These are phyloP conservation scores for Lactifluus piperatus DNA, from an alignment of 768 basidiomycete genomes.

Conservation along the genomic window DNA sequence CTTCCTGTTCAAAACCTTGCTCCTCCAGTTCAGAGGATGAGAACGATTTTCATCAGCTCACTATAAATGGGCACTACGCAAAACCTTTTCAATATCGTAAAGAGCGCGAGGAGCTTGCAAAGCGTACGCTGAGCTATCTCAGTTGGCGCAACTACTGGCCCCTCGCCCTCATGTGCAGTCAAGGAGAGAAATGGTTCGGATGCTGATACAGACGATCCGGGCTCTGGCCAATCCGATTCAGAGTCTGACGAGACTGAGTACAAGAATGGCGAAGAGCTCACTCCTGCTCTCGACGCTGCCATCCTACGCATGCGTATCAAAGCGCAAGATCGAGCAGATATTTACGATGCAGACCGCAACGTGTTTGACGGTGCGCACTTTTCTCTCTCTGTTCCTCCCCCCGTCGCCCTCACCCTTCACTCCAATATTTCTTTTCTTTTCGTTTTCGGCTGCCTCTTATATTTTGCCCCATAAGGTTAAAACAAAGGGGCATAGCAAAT, in stretches of 20 bases:
- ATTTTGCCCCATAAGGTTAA: background rate
- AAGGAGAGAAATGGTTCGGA: constrained; percentile 83
- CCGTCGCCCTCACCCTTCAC: too few species aligned
- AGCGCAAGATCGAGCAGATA: constrained; percentile 71
- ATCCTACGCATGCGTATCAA: constrained; percentile 86
- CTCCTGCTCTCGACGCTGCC: constrained; percentile 87
- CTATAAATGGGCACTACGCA: constrained; percentile 70
- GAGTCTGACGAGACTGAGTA: constrained; percentile 83
- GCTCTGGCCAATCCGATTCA: constrained; percentile 36
- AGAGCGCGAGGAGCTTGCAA: constrained; percentile 76
- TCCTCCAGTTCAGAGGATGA: constrained; percentile 24
- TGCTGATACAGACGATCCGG: constrained; percentile 41
- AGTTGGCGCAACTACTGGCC: background rate
- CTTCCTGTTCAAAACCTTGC: background rate
- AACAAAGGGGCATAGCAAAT: constrained; percentile 58
- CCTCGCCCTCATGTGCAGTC: constrained; percentile 38
- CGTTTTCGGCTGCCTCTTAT: background rate
- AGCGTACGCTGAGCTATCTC: constrained; percentile 40
- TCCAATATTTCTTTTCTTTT: too few species aligned
- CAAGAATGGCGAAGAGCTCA: constrained; percentile 90
- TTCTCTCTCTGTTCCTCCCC: background rate
- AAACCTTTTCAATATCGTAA: constrained; percentile 79
- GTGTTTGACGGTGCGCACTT: constrained; percentile 68
- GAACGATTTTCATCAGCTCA: constrained; percentile 40
- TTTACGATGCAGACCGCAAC: constrained; percentile 56